A percentile compares a stretch with the other conserved stretches of the same genome.
phyloP scores from a whole-genome alignment of 805 yeast genomes.

The Jamesozyma spencerorum region DNA sequence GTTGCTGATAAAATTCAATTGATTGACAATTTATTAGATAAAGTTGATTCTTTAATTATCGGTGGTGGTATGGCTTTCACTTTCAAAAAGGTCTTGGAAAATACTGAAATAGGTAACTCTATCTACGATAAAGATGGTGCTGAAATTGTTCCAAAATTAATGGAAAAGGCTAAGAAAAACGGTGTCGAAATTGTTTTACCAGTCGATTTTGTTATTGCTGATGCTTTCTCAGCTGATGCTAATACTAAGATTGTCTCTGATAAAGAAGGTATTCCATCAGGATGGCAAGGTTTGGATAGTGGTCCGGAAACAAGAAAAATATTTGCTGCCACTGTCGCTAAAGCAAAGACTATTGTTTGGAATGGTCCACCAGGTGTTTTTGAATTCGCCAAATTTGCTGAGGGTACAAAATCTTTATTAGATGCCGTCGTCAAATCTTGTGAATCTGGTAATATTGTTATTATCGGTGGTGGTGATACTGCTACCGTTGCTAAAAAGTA shows the following conservation, averaged over 20 bases:
- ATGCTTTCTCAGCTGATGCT: conserved; percentile 89
- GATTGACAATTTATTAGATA: conserved; percentile 92
- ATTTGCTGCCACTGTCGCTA: conserved; percentile 73
- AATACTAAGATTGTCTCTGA: conserved; percentile 75
- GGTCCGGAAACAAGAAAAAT: conserved; percentile 85
- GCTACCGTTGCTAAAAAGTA: conserved; percentile 98
- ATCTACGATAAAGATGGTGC: conserved; percentile 93
- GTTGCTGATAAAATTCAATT: conserved; percentile 98
- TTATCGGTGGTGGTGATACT: conserved; percentile 98
- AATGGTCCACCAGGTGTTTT: conserved; percentile 99
- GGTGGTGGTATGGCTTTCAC: conserved; percentile 99
- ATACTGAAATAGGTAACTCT: conserved; percentile 84
- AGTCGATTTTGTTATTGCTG: conserved; percentile 93
- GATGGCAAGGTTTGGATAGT: conserved; percentile 92
- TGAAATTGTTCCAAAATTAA: conserved; percentile 82
- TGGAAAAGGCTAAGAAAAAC: conserved; percentile 95
- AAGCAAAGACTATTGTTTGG: conserved; percentile 98
- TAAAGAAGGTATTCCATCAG: conserved; percentile 87
- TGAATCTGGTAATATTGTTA: conserved; percentile 84
- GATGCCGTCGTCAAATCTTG: conserved; percentile 84
- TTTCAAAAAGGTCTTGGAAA: conserved; percentile 86
- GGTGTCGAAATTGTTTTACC: conserved; percentile 91
- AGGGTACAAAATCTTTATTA: conserved; percentile 85
- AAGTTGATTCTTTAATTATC: conserved; percentile 86
- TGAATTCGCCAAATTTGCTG: conserved; percentile 87